Base-by-base conservation (phyloP, 1,139 yeast genomes). In the Dujonia santamariae region DNA sequence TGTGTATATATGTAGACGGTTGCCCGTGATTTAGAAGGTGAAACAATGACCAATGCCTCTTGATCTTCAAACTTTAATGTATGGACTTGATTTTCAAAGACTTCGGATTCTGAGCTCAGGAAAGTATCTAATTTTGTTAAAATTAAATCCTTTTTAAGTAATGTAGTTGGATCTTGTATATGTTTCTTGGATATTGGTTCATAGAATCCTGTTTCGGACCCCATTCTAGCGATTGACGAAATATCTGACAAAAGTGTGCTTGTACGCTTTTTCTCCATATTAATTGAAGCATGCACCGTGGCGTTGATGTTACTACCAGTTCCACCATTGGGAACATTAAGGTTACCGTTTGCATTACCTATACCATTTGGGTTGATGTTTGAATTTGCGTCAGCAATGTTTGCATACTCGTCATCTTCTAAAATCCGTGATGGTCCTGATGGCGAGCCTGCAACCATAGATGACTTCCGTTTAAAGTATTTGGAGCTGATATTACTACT, bases 221-320 rank as follows among this genome's bases (percentile, higher is more conserved):
- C 76, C 82, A 80, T 78, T 53, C 86, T 61, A 31, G 80, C 85
- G 39, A 74, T 69, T 0, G 83, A 74, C 28, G 80, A 63, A 1
- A 72, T 70, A 34, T 77, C 83, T 0, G 83, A 74, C 19, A 69
- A 47, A 18, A 78, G 61, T 0, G 82, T 72, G 32, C 79, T 66
- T 2, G 76, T 65, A 37, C 82, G 58, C 42, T 72, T 74, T 41
- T 72, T 74, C 30, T 72, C 78, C 69, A 68, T 67, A 37, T 59
- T 65, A 12, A 67, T 44, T 0, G 72, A 64, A 19, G 22, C 22
- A 19, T 19, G 7, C 8, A 19, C 22, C 22, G 7, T 19, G 22
- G 22, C 22, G 22, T 19, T 19, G 22, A 19, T 19, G 25, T 22
- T 22, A 22, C 12, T 22, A 22, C 13, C 12, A 14, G 17, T 25